A percentile compares a stretch with the other conserved stretches of the same genome.
Evolutionary conservation across 73 alveolate species (phyloP).

Genomic region (Tetrahymena thermophila): DNA sequence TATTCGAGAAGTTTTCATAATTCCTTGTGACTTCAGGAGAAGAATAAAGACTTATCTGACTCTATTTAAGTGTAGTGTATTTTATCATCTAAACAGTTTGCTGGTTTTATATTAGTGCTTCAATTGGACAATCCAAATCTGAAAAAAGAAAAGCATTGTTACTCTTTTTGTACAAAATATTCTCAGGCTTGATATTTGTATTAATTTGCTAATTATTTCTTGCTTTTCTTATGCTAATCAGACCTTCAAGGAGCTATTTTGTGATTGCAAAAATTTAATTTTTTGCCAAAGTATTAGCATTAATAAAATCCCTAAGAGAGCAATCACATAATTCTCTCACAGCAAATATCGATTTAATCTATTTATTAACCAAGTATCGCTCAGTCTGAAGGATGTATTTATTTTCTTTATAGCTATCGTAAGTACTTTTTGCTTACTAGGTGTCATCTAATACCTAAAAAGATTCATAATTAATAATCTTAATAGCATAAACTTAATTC

Average conservation of each 20-base stretch:
- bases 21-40: background rate
- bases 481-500: background rate
- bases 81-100: background rate
- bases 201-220: background rate
- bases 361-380: background rate
- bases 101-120: background rate
- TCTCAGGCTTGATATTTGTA: background rate
- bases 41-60: background rate
- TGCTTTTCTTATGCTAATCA: background rate
- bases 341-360: background rate
- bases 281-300: background rate
- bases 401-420: background rate
- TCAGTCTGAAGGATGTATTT: background rate
- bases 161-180: background rate
- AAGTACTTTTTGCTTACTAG: background rate
- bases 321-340: background rate
- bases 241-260: background rate
- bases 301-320: background rate
- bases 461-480: background rate
- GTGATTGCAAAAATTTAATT: background rate
- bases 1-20: background rate
- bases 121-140: background rate
- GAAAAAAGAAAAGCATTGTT: background rate
- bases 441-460: background rate
- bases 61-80: background rate